A percentile compares a stretch with the other conserved stretches of the same genome.
These are phyloP conservation scores for Macrophomina phaseolina DNA, from an alignment of 2,329 filamentous ascomycete genomes.

Conservation along the genomic window DNA sequence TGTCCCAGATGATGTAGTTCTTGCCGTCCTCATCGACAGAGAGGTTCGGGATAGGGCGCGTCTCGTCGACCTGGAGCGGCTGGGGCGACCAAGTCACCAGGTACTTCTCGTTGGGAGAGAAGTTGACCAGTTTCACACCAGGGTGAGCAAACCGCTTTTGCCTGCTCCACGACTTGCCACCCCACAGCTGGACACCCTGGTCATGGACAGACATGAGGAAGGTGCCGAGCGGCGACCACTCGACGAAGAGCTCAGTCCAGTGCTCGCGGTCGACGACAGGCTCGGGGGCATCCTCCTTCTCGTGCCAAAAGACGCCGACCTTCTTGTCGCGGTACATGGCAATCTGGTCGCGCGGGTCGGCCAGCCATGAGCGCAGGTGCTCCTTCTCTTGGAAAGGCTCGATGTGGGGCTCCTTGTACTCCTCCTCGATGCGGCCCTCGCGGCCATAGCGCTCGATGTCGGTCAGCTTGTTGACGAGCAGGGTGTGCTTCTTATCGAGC, in stretches of 20 bases:
- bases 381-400: conserved; percentile 90
- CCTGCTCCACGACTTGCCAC: conserved; percentile 84
- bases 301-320: conserved; percentile 98
- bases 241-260: conserved; percentile 98
- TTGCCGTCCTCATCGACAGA: conserved; percentile 91
- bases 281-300: conserved; percentile 89
- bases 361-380: conserved; percentile 91
- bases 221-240: conserved; percentile 96
- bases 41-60: conserved; percentile 77
- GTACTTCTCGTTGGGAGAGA: conserved; percentile 92
- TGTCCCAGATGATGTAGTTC: conserved; percentile 99
- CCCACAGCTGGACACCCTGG: conserved; percentile 97
- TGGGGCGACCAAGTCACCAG: conserved; percentile 96
- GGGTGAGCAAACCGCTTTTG: conserved; percentile 94
- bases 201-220: conserved; percentile 93
- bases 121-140: conserved; percentile 93
- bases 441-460: conserved; percentile 96
- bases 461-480: conserved; percentile 96
- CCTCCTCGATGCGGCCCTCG: conserved; percentile 90
- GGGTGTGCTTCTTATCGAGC: conserved; percentile 95
- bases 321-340: conserved; percentile 91
- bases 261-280: conserved; percentile 87
- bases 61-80: conserved; percentile 89
- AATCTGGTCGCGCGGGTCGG: conserved; percentile 91
- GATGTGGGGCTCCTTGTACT: conserved; percentile 81